A percentile compares a stretch with the other conserved stretches of the same genome.
These are phyloP conservation scores for Rhizopogon rudus DNA, from an alignment of 768 basidiomycete species.

Conservation along the genomic window DNA sequence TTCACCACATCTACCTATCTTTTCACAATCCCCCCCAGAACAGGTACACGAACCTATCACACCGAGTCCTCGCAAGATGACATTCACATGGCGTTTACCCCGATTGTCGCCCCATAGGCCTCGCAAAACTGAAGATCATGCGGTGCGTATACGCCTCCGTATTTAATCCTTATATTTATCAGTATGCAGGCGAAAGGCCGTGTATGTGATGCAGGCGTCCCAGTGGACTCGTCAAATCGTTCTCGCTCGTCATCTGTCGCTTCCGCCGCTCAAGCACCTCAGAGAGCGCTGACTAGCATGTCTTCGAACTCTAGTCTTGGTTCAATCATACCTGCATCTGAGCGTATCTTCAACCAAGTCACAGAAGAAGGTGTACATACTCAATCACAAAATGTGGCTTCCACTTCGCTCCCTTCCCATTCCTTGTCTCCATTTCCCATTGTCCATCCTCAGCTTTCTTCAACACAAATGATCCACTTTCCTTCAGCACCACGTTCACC, in stretches of 20 bases:
- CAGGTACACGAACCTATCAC: slow-evolving; percentile 7
- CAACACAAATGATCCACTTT: slow-evolving; percentile 1
- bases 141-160: slow-evolving; percentile 7
- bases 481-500: slow-evolving; percentile 1
- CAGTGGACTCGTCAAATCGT: not conserved
- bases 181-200: not conserved
- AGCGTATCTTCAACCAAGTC: slow-evolving; percentile 16
- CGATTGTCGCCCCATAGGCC: slow-evolving; percentile 18
- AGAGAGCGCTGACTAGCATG: slow-evolving; percentile 12
- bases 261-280: not conserved
- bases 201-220: not conserved
- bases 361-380: slow-evolving; percentile 7
- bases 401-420: not conserved
- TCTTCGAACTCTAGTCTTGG: slow-evolving; percentile 26
- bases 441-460: not conserved
- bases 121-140: slow-evolving; percentile 8
- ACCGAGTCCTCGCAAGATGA: slow-evolving; percentile 19
- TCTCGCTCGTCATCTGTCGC: not conserved
- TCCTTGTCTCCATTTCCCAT: slow-evolving; percentile 7
- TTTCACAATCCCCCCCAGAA: slow-evolving; percentile 5
- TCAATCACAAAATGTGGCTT: slow-evolving; percentile 1
- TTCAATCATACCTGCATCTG: slow-evolving; percentile 21
- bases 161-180: not conserved
- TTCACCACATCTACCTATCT: slow-evolving; percentile 7
- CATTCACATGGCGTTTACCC: slow-evolving; percentile 24